These are phyloP conservation scores for Porodaedalea pini DNA, from an alignment of 1,284 basidiomycete species.

Conservation along the genomic window DNA sequence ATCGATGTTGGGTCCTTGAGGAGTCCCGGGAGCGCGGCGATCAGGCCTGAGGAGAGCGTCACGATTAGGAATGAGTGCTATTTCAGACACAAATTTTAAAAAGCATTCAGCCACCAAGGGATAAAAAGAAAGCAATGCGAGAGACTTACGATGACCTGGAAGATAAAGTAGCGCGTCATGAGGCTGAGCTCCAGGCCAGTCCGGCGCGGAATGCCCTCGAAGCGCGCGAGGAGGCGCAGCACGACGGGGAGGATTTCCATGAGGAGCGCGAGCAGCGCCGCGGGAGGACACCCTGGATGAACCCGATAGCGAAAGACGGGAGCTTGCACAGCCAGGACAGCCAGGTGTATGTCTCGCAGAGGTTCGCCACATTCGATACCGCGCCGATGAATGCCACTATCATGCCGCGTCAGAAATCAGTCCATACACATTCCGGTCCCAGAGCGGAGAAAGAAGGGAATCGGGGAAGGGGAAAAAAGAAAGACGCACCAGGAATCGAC, in stretches of 20 bases:
- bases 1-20: conserved; percentile 57
- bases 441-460: too few species aligned
- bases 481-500: conserved; percentile 59
- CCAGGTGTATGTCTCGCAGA: conserved; percentile 67
- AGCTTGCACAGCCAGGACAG: conserved; percentile 81
- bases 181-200: conserved; percentile 86
- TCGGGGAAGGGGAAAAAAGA: background rate
- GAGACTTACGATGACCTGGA: conserved; percentile 78
- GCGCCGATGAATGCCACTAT: conserved; percentile 82
- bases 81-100: background rate
- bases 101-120: conserved; percentile 3
- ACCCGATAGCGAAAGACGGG: conserved; percentile 64
- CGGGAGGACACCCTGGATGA: conserved; percentile 91
- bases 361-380: conserved; percentile 76
- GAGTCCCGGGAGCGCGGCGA: conserved; percentile 64
- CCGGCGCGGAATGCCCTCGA: conserved; percentile 79
- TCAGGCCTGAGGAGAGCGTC: conserved; percentile 77
- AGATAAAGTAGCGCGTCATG: conserved; percentile 90
- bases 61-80: conserved; percentile 89
- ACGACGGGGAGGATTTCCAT: conserved; percentile 91
- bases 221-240: conserved; percentile 69
- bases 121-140: background rate
- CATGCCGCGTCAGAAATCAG: conserved; percentile 36
- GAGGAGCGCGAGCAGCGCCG: conserved; percentile 80
- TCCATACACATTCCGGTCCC: too few species aligned